A percentile compares a stretch with the other conserved stretches of the same genome.
Evolutionary conservation across 805 yeast species (phyloP).

Genomic region (Peterozyma xylosa): DNA sequence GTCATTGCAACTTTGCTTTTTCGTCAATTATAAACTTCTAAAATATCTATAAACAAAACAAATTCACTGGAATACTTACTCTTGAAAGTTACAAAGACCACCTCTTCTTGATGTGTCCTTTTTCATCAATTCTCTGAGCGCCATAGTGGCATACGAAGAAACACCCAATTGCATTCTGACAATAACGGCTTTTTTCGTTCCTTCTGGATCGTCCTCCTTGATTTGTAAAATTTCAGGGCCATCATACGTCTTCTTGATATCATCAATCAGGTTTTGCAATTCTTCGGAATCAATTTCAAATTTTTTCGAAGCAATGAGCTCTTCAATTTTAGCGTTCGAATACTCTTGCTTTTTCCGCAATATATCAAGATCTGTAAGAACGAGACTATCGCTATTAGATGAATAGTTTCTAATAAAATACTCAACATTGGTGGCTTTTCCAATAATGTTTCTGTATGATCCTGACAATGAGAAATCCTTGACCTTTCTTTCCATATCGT

Average conservation of each 20-base stretch:
- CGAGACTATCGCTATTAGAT: conserved; percentile 60
- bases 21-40: too few relatives aligned
- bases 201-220: conserved; percentile 26
- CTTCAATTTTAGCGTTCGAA: conserved; percentile 1
- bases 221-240: conserved; percentile 14
- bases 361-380: conserved; percentile 70
- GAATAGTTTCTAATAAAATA: conserved; percentile 57
- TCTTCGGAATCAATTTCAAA: conserved; percentile 11
- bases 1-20: too few relatives aligned
- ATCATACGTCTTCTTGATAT: conserved; percentile 1
- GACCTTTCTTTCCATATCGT: conserved; percentile 74
- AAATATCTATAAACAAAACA: too few relatives aligned
- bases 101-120: conserved; percentile 40
- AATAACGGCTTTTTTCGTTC: conserved; percentile 58
- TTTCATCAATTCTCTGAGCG: conserved; percentile 83
- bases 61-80: too few relatives aligned
- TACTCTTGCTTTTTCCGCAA: conserved; percentile 26
- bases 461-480: conserved; percentile 91
- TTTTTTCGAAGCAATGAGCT: conserved; percentile 10
- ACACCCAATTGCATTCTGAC: conserved; percentile 72
- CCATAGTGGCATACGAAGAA: conserved; percentile 97
- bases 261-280: conserved; percentile 4
- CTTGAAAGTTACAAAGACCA: conserved; percentile 4
- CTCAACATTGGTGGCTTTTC: conserved; percentile 57
- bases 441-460: conserved; percentile 68